Base-by-base conservation (phyloP, 1,284 basidiomycete genomes). In the Naganishia sp. region DNA sequence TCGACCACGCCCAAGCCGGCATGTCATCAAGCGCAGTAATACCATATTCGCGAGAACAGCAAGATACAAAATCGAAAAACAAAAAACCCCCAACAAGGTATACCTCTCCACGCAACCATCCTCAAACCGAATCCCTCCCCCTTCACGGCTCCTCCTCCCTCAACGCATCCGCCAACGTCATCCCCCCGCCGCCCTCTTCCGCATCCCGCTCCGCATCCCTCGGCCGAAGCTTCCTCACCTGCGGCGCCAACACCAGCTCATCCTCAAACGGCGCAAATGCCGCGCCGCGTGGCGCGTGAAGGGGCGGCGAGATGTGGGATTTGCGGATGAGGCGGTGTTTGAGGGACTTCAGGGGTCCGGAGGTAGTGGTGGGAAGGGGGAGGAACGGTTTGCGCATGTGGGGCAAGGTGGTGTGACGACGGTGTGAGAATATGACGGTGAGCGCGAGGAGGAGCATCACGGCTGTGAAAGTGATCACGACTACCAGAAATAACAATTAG, bases 131-230 rank as follows among this genome's bases (percentile, higher is more conserved):
- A 25, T 13, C 2, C 32, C 2, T n/a, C 31, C 32, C n/a, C 32
- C n/a, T 23, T 6, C 6, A 3, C 21, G 18, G n/a, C 25, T 17
- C 28, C 23, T 51, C 47, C 21, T 51, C 21, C 41, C 45, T 53
- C 32, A 65, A 51, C 32, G 63, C 63, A n/a, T 65, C 63, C 31
- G 45, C 53, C 23, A 65, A 52, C 6, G 53, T 56, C 53, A 65
- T 47, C 32, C 56, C 28, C 28, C 3, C 28, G 28, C 28, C 28
- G 10, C 41, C 28, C 7, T 31, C 46, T n/a, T 46, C 23, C 25
- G 28, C 41, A 47, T 45, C n/a, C n/a, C 43, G 45, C 11, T 39
- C 32, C 58, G n/a, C 18, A 50, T 35, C 35, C 25, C 32, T 47
- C 7, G 41, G 46, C 18, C n/a, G 53, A 42, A 50, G 21, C 25